A percentile compares a stretch with the other conserved stretches of the same genome.
phyloP scores from a whole-genome alignment of 805 yeast species.

The Wickerhamiella cacticola region DNA sequence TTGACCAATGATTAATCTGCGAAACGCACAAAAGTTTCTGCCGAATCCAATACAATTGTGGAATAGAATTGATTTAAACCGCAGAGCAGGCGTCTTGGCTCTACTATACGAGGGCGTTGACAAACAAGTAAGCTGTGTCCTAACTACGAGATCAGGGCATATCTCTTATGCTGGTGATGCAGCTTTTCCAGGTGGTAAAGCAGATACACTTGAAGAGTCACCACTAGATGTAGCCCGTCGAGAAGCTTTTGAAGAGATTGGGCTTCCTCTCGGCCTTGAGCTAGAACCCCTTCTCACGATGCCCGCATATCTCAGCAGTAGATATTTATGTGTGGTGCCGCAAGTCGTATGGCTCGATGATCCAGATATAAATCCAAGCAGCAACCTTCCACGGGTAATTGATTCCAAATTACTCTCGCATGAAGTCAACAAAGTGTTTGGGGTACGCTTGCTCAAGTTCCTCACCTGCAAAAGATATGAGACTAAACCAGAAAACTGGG shows the following conservation, averaged over 20 bases:
- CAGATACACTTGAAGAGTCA: constrained; percentile 51
- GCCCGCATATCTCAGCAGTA: constrained; percentile 74
- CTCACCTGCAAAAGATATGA: constrained; percentile 21
- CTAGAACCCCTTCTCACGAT: constrained; percentile 50
- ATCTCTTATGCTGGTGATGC: constrained; percentile 81
- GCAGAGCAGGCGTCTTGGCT: constrained; percentile 15
- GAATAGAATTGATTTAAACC: constrained; percentile 5
- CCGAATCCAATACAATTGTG: constrained; percentile 11
- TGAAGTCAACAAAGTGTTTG: constrained; percentile 29
- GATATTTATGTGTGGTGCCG: constrained; percentile 74
- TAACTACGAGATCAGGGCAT: constrained; percentile 64
- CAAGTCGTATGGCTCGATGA: constrained; percentile 31
- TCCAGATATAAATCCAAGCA: constrained; percentile 1
- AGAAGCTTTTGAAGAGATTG: constrained; percentile 82
- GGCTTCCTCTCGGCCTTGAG: constrained; percentile 42
- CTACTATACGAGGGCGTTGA: constrained; percentile 26
- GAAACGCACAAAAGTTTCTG: background rate
- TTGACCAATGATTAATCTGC: constrained; percentile 1
- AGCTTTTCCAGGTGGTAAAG: constrained; percentile 89
- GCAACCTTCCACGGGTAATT: constrained; percentile 19
- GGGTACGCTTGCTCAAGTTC: constrained; percentile 22
- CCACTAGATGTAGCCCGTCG: constrained; percentile 68
- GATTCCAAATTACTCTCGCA: constrained; percentile 12
- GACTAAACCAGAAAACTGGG: constrained; percentile 26
- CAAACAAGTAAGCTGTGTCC: constrained; percentile 65